Evolutionary conservation across 164 flowering plant genomes (phyloP).

Genomic region (Stephania cephalantha): DNA sequence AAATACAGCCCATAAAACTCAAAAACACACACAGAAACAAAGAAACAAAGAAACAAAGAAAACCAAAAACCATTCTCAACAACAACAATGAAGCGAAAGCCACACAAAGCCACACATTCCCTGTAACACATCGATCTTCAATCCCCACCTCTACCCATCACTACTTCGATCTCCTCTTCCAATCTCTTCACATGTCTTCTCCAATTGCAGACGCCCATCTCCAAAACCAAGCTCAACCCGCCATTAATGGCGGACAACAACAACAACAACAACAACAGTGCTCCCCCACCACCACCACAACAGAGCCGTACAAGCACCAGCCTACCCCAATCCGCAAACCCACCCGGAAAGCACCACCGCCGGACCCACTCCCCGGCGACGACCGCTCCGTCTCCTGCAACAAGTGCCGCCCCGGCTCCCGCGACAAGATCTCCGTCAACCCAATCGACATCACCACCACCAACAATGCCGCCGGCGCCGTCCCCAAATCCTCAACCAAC

Average conservation of each 20-base stretch:
- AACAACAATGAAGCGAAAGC: too few species aligned
- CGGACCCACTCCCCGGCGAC: conserved; percentile 6
- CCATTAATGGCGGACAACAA: background rate
- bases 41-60: background rate
- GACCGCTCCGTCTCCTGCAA: conserved; percentile 62
- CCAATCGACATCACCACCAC: conserved; percentile 60
- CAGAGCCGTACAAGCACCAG: conserved; percentile 25
- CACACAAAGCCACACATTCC: too few species aligned
- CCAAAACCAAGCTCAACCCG: too few species aligned
- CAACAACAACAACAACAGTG: background rate
- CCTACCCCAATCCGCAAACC: conserved; percentile 46
- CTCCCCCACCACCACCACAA: background rate
- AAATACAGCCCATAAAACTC: conserved; percentile 16
- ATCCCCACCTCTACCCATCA: conserved; percentile 31
- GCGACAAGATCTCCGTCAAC: conserved; percentile 71
- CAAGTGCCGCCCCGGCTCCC: conserved; percentile 69
- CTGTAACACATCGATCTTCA: background rate
- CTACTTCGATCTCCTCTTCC: conserved; percentile 42
- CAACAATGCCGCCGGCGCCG: conserved; percentile 34
- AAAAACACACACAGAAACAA: background rate
- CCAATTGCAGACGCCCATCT: background rate
- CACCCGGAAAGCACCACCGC: conserved; percentile 20
- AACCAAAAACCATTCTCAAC: background rate
- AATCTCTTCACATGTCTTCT: background rate
- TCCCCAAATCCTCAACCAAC: conserved; percentile 17